Percentiles rank a stretch among this genome's conserved stretches.
phyloP scores from a whole-genome alignment of 2,329 filamentous ascomycete genomes.

The Coleophoma cylindrospora region DNA sequence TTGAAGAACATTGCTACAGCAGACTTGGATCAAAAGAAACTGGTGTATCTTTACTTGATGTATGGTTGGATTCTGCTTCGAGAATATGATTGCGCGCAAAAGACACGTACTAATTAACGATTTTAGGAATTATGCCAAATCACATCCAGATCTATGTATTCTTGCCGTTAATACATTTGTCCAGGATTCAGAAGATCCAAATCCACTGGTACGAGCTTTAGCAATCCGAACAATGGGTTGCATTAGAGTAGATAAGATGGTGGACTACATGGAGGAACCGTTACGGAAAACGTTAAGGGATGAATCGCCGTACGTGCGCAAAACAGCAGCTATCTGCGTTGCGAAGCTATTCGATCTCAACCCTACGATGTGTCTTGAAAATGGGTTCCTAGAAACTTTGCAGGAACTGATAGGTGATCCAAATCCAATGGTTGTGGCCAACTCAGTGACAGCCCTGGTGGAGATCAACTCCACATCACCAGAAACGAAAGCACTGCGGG shows the following conservation, averaged over 20 bases:
- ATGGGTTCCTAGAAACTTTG: constrained; percentile 88
- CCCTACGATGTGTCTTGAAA: constrained; percentile 87
- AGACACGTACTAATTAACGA: constrained; percentile 43
- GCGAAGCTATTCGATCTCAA: constrained; percentile 97
- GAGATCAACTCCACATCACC: constrained; percentile 90
- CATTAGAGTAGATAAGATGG: constrained; percentile 98
- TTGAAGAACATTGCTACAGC: constrained; percentile 96
- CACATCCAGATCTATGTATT: constrained; percentile 96
- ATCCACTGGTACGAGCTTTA: constrained; percentile 88
- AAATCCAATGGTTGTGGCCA: constrained; percentile 98
- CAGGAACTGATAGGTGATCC: constrained; percentile 96
- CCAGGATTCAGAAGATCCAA: constrained; percentile 97
- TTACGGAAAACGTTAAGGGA: constrained; percentile 92
- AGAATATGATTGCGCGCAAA: constrained; percentile 1
- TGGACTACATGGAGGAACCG: constrained; percentile 99
- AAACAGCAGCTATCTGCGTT: constrained; percentile 96
- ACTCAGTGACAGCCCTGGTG: constrained; percentile 87
- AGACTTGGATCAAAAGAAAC: constrained; percentile 98
- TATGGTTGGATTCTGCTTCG: constrained; percentile 30
- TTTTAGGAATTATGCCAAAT: constrained; percentile 95
- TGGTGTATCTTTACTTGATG: constrained; percentile 98
- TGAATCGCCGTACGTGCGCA: constrained; percentile 96
- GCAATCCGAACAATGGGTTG: constrained; percentile 98
- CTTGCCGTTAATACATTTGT: constrained; percentile 98
- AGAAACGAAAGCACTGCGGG: constrained; percentile 79